phyloP scores from a whole-genome alignment of 192 early-diverging fungal species.

The Fimicolochytrium jonesii region DNA sequence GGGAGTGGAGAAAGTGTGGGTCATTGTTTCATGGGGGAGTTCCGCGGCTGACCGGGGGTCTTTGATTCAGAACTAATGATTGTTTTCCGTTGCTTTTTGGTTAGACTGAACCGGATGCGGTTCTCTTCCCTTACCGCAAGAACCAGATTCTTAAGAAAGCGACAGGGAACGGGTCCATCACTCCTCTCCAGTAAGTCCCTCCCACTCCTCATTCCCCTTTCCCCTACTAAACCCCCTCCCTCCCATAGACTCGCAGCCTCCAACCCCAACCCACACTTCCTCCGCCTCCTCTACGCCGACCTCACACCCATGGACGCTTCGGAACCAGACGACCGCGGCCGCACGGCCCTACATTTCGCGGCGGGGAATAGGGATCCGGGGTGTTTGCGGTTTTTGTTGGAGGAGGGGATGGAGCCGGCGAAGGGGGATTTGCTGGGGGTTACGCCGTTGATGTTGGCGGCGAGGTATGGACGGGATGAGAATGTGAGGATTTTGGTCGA shows the following conservation, averaged over 20 bases:
- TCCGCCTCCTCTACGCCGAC: conserved; percentile 32
- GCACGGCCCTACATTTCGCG: conserved; percentile 48
- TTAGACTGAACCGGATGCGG: background rate
- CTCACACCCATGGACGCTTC: conserved; percentile 27
- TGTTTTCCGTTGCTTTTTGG: background rate
- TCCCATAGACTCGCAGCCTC: conserved; percentile 34
- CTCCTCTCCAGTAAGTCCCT: conserved; percentile 33
- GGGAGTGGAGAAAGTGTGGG: background rate
- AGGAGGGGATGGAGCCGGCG: conserved; percentile 24
- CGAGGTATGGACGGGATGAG: conserved; percentile 41
- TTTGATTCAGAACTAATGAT: no score
- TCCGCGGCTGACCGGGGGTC: no score
- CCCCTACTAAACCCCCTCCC: background rate
- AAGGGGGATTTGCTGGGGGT: conserved; percentile 32
- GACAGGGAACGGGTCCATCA: conserved; percentile 23
- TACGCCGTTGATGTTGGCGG: conserved; percentile 45
- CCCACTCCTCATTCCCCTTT: background rate
- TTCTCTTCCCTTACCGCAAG: conserved; percentile 9
- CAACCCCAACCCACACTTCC: conserved; percentile 29
- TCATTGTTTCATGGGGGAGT: no score
- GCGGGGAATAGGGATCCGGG: conserved; percentile 39
- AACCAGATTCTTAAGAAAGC: conserved; percentile 44
- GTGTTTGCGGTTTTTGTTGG: conserved; percentile 41
- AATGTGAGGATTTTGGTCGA: conserved; percentile 30
- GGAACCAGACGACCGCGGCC: conserved; percentile 37